Conservation (phyloP, 257 asterid species). For the Solanum tarijense region DNA sequence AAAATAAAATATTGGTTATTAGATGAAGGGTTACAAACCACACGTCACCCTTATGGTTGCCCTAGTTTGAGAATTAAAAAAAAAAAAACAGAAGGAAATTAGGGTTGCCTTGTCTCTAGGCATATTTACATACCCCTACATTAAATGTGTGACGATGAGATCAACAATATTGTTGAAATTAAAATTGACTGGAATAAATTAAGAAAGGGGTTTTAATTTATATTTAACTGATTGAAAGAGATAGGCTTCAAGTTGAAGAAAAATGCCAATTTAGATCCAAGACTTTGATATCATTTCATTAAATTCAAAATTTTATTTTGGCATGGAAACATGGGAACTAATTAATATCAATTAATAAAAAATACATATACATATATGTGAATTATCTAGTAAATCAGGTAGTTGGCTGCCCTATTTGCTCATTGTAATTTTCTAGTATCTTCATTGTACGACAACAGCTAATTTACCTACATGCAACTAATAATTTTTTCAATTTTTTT, state of each 20-base stretch:
- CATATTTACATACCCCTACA: background rate
- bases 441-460: background rate
- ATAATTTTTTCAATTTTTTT: background rate
- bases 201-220: background rate
- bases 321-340: background rate
- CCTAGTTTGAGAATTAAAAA: background rate
- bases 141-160: background rate
- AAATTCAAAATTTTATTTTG: background rate
- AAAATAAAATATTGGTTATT: background rate
- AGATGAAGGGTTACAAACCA: background rate
- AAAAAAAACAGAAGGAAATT: background rate
- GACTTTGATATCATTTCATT: conserved; percentile 5
- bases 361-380: background rate
- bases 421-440: background rate
- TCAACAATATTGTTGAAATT: background rate
- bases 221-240: conserved; percentile 2
- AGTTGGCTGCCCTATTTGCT: background rate
- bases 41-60: background rate
- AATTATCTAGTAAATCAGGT: background rate
- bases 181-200: background rate
- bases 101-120: background rate
- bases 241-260: conserved; percentile 7
- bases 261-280: background rate
- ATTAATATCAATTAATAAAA: background rate
- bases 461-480: background rate